These are phyloP conservation scores for Ophiostoma piceae DNA, from an alignment of 2,329 filamentous ascomycete species.

Conservation along the genomic window DNA sequence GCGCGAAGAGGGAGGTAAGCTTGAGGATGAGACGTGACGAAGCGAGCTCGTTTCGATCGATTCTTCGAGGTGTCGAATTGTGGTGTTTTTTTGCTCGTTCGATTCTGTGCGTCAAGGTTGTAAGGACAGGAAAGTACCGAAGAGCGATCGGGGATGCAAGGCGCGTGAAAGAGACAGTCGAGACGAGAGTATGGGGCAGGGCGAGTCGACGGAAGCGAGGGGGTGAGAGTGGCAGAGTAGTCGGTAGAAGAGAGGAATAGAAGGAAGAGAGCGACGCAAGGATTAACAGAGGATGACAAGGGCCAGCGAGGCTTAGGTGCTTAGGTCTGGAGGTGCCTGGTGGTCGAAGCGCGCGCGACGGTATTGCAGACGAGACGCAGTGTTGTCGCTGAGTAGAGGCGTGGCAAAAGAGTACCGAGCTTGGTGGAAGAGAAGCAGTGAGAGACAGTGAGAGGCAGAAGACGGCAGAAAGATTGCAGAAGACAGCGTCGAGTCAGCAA, in stretches of 20 bases:
- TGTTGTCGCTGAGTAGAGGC: not conserved
- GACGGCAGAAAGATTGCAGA: not conserved
- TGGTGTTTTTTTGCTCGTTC: not conserved
- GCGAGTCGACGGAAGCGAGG: not conserved
- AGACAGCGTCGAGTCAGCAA: not conserved
- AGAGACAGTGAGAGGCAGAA: not conserved
- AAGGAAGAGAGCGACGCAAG: not conserved
- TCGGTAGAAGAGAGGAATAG: not conserved
- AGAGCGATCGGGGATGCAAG: not conserved
- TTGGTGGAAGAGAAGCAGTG: not conserved
- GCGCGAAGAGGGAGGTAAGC: slow-evolving; percentile 1
- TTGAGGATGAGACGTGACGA: not conserved
- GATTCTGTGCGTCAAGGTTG: not conserved
- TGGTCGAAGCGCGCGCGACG: slow-evolving; percentile 22
- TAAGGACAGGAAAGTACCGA: not conserved
- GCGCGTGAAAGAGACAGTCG: not conserved
- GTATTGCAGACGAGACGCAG: slow-evolving; percentile 11
- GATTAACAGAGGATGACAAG: not conserved
- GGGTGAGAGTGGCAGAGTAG: not conserved
- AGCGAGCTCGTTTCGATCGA: not conserved
- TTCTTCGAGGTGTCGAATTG: not conserved
- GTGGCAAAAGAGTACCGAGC: not conserved
- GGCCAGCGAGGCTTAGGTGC: not conserved
- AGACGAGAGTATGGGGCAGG: not conserved
- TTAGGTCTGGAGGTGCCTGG: not conserved